phyloP scores from a whole-genome alignment of 495 filamentous ascomycete genomes.

The Aspergillus diversus region DNA sequence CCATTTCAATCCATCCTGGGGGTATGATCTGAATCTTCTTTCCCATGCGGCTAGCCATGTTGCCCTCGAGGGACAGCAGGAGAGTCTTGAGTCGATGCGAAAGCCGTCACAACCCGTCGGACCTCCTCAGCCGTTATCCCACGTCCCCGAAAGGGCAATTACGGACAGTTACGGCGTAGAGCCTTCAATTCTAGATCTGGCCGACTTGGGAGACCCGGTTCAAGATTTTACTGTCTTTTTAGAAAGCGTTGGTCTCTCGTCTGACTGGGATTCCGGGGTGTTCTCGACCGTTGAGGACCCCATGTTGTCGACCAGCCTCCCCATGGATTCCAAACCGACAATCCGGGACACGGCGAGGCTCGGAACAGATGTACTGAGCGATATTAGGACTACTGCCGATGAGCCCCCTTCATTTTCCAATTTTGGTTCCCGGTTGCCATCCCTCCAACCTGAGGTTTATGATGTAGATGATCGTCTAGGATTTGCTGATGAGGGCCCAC shows the following conservation, averaged over 20 bases:
- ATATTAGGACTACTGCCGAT: conserved; percentile 41
- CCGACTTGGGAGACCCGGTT: conserved; percentile 52
- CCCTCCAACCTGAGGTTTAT: conserved; percentile 65
- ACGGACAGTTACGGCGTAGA: conserved; percentile 52
- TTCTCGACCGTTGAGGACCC: conserved; percentile 52
- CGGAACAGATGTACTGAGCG: conserved; percentile 43
- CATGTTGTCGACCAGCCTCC: conserved; percentile 40
- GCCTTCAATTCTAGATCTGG: conserved; percentile 50
- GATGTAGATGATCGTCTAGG: conserved; percentile 58
- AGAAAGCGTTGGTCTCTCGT: conserved; percentile 54
- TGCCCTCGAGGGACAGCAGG: conserved; percentile 52
- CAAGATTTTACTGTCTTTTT: conserved; percentile 56
- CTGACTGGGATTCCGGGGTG: conserved; percentile 54
- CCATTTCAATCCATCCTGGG: conserved; percentile 56
- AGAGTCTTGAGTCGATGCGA: conserved; percentile 46
- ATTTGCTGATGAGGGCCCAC: conserved; percentile 47
- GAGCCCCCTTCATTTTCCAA: conserved; percentile 60
- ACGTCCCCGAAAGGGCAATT: conserved; percentile 44
- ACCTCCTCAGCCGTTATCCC: conserved; percentile 38
- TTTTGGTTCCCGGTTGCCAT: conserved; percentile 71
- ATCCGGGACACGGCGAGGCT: conserved; percentile 41
- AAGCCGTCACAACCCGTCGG: conserved; percentile 39
- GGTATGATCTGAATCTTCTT: conserved; percentile 53
- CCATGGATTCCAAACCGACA: conserved; percentile 44
- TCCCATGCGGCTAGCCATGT: conserved; percentile 56